phyloP scores from a whole-genome alignment of 2,329 filamentous ascomycete genomes.

The Xylaria sp. region DNA sequence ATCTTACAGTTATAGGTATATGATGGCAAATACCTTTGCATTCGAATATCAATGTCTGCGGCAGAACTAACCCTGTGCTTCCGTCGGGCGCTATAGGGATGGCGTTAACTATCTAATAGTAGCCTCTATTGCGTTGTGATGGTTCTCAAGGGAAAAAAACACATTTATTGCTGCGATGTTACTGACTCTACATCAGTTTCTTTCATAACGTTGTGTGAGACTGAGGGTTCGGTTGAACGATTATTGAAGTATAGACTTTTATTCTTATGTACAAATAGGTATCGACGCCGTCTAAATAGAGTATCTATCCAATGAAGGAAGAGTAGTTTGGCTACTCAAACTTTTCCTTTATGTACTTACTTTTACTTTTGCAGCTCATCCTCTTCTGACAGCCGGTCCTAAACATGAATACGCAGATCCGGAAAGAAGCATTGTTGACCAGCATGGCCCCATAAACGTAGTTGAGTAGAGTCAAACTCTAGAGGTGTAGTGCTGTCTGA shows the following conservation, averaged over 20 bases:
- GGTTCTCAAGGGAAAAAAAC: not conserved
- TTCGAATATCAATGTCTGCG: not conserved
- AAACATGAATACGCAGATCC: not conserved
- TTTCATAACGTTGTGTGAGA: not conserved
- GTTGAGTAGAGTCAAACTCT: not conserved
- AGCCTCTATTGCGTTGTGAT: not conserved
- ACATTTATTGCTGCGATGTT: not conserved
- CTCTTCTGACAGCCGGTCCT: not conserved
- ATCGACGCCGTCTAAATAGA: constrained; percentile 19
- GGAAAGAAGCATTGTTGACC: not conserved
- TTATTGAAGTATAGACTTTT: constrained; percentile 10
- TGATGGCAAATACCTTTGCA: not conserved
- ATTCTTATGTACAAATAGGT: constrained; percentile 20
- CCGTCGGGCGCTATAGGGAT: too few relatives aligned
- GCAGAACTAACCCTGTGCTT: not conserved
- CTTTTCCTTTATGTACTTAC: constrained; percentile 1
- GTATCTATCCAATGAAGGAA: not conserved
- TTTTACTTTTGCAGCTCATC: not conserved
- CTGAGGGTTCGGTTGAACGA: not conserved
- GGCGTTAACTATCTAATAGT: too few relatives aligned
- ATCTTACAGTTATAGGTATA: not conserved
- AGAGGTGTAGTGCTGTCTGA: not conserved
- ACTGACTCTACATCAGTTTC: not conserved
- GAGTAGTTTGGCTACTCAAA: not conserved
- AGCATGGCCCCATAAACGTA: not conserved